Base-by-base conservation (phyloP, 129 eudicot species). In the Mikania micrantha region DNA sequence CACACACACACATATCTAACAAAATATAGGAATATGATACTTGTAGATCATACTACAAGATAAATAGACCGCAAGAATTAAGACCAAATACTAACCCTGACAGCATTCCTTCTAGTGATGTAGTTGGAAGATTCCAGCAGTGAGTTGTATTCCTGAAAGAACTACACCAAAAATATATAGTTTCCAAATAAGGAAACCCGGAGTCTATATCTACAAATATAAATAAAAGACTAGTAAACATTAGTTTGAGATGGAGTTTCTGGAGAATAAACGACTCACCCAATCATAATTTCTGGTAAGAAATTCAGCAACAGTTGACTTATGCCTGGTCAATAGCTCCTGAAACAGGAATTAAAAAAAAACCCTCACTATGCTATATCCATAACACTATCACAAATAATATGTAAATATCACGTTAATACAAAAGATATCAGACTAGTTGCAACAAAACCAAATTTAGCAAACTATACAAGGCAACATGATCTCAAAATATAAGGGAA, bases 281-380 rank as follows among this genome's bases (percentile, higher is more conserved):
- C 94, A 88, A 29, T 88, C 94, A 76, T 88, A 91, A 57, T 88
- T 91, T 50, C 78, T 83, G 29, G 96, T 79, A 65, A 91, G 94
- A 78, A 91, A 91, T 52, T 91, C 96, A 34, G 96, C 96, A 34
- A 88, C 88, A 1, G 94, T 88, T 77, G 96, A 91, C 61, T 85
- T 91, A 70, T 88, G 96, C 81, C 97, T 83, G 49, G 97, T 91
- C 83, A 91, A 76, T 31, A 91, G 80, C 79, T 85, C 97, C 96
- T 91, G 85, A 52, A 82, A 49, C 27, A 64, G 67, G 35, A 2
- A 10, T 11, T 32, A 54, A 41, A n/a, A n/a, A 82, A 40, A 76
- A 62, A 42, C 22, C 29, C 29, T 52, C 70, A 72, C 52, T 47
- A 61, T 72, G 21, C 36, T 59, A 29, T 59, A 29, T 59, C 40